These are phyloP conservation scores for Populus simonii DNA, from an alignment of 345 rosid genomes.

Conservation along the genomic window DNA sequence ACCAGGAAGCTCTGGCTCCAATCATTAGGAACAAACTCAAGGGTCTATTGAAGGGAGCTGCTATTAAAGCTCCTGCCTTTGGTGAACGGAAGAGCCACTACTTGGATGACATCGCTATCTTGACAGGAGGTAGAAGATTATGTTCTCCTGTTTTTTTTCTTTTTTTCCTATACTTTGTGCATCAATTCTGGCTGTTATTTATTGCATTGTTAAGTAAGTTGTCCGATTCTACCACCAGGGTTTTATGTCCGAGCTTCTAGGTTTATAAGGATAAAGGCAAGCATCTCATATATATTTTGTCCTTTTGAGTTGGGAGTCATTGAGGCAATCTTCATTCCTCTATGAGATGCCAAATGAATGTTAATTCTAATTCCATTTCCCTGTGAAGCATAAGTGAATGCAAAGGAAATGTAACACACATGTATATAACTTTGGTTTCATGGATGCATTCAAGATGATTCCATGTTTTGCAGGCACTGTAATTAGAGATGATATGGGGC, in stretches of 20 bases:
- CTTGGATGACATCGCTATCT: slow-evolving; percentile 83
- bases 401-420: no score
- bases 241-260: no score
- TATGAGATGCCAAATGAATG: background rate
- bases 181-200: no score
- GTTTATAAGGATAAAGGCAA: no score
- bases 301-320: background rate
- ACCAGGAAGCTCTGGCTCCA: slow-evolving; percentile 75
- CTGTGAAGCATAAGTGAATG: background rate
- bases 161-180: no score
- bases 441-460: background rate
- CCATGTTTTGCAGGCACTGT: slow-evolving; percentile 59
- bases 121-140: slow-evolving; percentile 74
- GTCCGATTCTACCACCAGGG: no score
- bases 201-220: no score
- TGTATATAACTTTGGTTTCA: background rate
- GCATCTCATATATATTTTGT: background rate
- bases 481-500: slow-evolving; percentile 76
- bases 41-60: slow-evolving; percentile 77
- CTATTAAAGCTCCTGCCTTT: slow-evolving; percentile 85
- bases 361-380: background rate
- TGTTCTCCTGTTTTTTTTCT: no score
- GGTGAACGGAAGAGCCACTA: slow-evolving; percentile 86
- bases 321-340: background rate
- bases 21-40: slow-evolving; percentile 78